Percentiles rank a stretch among this genome's conserved stretches.
These are phyloP conservation scores for Clarireedia paspali DNA, from an alignment of 2,329 filamentous ascomycete genomes.

Conservation along the genomic window DNA sequence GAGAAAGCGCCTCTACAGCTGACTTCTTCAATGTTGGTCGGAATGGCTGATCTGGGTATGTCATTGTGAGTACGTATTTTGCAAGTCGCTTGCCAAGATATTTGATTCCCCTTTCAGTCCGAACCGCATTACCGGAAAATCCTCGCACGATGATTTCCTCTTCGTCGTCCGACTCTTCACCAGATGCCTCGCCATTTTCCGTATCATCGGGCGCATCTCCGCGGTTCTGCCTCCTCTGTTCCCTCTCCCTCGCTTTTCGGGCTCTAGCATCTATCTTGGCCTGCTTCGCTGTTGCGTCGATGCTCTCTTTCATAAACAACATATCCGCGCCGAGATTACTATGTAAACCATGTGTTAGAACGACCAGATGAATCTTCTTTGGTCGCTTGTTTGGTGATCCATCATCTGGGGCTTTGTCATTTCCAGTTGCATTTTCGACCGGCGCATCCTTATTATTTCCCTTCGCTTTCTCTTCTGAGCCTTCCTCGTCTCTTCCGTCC, in stretches of 20 bases:
- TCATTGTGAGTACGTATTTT: constrained; percentile 81
- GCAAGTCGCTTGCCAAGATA: constrained; percentile 92
- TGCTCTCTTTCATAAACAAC: constrained; percentile 95
- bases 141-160: constrained; percentile 85
- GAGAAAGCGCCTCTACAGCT: constrained; percentile 35
- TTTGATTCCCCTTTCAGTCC: constrained; percentile 92
- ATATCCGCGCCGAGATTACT: constrained; percentile 95
- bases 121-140: constrained; percentile 81
- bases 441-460: constrained; percentile 18
- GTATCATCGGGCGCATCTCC: constrained; percentile 10
- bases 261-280: constrained; percentile 62
- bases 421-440: constrained; percentile 19
- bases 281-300: constrained; percentile 73
- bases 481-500: constrained; percentile 49
- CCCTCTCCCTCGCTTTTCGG: constrained; percentile 45
- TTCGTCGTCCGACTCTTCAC: constrained; percentile 47
- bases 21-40: constrained; percentile 52
- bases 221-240: constrained; percentile 18
- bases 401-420: constrained; percentile 14
- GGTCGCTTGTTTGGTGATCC: constrained; percentile 41
- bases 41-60: constrained; percentile 89
- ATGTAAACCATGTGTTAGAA: constrained; percentile 90
- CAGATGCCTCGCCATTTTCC: constrained; percentile 10
- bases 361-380: constrained; percentile 81
- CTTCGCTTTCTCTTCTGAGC: constrained; percentile 20